Evolutionary conservation across 331 rosid species (phyloP), one percentile per base, ranked within the genome.

Genomic region (Quercus phellos): DNA sequence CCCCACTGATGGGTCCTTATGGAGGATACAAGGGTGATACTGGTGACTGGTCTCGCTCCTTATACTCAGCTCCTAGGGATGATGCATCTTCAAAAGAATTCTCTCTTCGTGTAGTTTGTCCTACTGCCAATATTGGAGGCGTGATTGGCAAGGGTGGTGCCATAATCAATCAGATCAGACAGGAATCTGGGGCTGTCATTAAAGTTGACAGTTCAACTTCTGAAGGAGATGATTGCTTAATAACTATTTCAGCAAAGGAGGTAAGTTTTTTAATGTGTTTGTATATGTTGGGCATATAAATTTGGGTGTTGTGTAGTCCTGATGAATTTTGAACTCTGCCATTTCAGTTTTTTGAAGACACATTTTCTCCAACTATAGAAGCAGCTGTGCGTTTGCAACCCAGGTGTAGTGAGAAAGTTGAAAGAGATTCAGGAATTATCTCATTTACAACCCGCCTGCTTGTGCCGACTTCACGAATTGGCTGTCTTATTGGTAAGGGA

Each of bases 401-500:
- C 58, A 92, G 98, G 67, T 93, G 98, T 87, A 95, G 99, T 12
- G 99, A 93, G 82, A 90, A 89, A 83, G 86, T 86, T 80, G 99
- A 95, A 87, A 88, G 99, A 86, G 99, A 95, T 84, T 95, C 99
- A 26, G 99, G 99, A 75, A 88, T 93, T 35, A 81, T 91, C 85
- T 91, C 99, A 71, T 95, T 87, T 87, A 93, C 98, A 70, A 91
- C 99, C 79, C 96, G 99, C 74, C 55, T 95, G 53, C 88, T 95
- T 75, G 99, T 95, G 74, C 93, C 99, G 29, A 87, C 96, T 42
- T 89, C 98, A 69, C 84, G 97, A 63, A 95, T 95, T 88, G 99
- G 99, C 81, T 95, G 99, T 90, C 97, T 95, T 70, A 95, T 95
- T 79, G 99, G 98, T 80, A 95, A 91, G 85, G 98, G 99, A 43